Evolutionary conservation across 2,329 filamentous ascomycete genomes (phyloP).

Genomic region (Plectosphaerella plurivora): DNA sequence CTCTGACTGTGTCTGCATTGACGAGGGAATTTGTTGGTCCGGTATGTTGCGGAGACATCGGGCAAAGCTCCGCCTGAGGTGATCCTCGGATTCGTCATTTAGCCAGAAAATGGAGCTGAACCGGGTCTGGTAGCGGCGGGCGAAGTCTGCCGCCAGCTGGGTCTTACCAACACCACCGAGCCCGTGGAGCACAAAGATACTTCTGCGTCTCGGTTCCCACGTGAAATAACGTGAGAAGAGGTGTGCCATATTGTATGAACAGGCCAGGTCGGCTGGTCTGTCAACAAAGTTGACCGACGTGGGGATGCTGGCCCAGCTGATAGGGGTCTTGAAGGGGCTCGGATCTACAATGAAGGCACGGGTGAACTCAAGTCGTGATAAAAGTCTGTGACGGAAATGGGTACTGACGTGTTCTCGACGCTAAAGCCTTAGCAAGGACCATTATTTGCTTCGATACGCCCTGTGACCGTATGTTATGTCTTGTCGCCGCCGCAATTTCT

Average conservation of each 20-base stretch:
- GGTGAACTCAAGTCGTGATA: too few relatives aligned
- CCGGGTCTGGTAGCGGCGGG: conserved; percentile 8
- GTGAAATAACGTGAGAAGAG: too few relatives aligned
- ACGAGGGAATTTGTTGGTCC: conserved; percentile 11
- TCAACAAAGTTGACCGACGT: conserved; percentile 14
- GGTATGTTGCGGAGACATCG: conserved; percentile 14
- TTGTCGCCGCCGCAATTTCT: conserved; percentile 15
- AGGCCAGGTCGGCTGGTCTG: conserved; percentile 10
- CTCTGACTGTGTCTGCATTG: conserved; percentile 6
- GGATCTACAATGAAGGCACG: conserved; percentile 9
- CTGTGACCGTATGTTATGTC: neutral
- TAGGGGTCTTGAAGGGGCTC: conserved; percentile 10
- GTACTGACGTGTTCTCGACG: neutral
- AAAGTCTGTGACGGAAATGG: too few relatives aligned
- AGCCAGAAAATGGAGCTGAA: conserved; percentile 27
- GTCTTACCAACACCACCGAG: conserved; percentile 7
- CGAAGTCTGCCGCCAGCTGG: conserved; percentile 3
- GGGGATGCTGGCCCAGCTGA: conserved; percentile 12
- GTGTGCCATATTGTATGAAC: too few relatives aligned
- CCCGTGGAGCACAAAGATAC: neutral
- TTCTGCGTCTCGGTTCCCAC: conserved; percentile 5
- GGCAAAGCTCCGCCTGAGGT: conserved; percentile 21
- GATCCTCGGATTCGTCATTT: conserved; percentile 21
- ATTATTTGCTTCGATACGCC: neutral
- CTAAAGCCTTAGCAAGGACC: too few relatives aligned